Conservation (phyloP, 192 early-diverging fungal species). For the Kappamyces sp. region DNA sequence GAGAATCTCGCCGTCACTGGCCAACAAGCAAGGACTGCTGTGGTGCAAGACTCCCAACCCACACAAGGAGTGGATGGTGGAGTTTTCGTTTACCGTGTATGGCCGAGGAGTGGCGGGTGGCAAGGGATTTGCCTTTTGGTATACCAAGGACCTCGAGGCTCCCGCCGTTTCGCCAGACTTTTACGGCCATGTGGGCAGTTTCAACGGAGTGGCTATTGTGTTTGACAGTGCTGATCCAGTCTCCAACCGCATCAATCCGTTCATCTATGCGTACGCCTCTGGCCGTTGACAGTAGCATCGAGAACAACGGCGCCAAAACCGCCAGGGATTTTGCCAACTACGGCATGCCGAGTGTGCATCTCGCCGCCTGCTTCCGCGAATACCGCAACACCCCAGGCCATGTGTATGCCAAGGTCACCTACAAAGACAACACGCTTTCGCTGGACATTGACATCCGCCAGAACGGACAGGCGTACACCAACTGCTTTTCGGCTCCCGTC, state of each 20-base stretch:
- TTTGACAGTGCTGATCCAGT: slow-evolving; percentile 49
- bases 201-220: slow-evolving; percentile 49
- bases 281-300: slow-evolving; percentile 1
- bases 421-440: slow-evolving; percentile 50
- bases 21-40: slow-evolving; percentile 46
- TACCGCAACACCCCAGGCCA: slow-evolving; percentile 60
- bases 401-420: slow-evolving; percentile 52
- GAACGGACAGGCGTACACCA: slow-evolving; percentile 43
- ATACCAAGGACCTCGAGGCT: slow-evolving; percentile 45
- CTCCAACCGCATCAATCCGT: slow-evolving; percentile 40
- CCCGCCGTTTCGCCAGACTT: background rate
- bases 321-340: slow-evolving; percentile 41
- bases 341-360: slow-evolving; percentile 11
- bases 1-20: slow-evolving; percentile 58
- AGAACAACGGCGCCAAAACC: slow-evolving; percentile 59
- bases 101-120: slow-evolving; percentile 61
- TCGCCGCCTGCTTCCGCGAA: slow-evolving; percentile 54
- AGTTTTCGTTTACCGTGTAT: slow-evolving; percentile 52
- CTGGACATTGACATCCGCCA: slow-evolving; percentile 49
- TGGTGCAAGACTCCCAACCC: slow-evolving; percentile 56
- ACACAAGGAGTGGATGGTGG: slow-evolving; percentile 68
- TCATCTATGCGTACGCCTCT: slow-evolving; percentile 38
- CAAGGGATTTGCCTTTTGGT: slow-evolving; percentile 78
- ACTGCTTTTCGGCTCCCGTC: slow-evolving; percentile 51
- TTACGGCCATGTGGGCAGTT: slow-evolving; percentile 8